phyloP scores from a whole-genome alignment of 1,284 basidiomycete genomes.

The Fistulinella cinereoalba region DNA sequence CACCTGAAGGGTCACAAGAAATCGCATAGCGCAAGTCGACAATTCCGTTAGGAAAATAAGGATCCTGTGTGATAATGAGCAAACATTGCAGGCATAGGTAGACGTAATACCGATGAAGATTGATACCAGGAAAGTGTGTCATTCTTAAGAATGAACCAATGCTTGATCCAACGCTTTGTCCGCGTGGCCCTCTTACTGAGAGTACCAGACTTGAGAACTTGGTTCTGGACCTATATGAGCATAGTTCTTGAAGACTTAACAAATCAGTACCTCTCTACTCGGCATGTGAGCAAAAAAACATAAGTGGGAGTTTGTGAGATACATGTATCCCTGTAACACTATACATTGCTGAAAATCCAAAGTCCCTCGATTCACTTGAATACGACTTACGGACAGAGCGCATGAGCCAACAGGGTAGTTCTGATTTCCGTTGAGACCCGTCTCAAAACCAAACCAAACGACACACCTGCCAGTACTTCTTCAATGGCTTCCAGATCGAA shows the following conservation, averaged over 20 bases:
- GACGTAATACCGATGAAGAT: constrained; percentile 68
- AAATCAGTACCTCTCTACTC: constrained; percentile 64
- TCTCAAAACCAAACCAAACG: constrained; percentile 2
- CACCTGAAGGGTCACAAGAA: constrained; percentile 74
- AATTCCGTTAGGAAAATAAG: constrained; percentile 95
- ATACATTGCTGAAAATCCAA: constrained; percentile 11
- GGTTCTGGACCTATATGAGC: constrained; percentile 52
- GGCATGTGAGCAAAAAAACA: constrained; percentile 98
- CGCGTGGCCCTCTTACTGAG: constrained; percentile 81
- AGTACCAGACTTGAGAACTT: constrained; percentile 83
- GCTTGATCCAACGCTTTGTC: constrained; percentile 86
- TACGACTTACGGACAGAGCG: constrained; percentile 76
- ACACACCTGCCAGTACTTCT: constrained; percentile 78
- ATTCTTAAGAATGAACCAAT: constrained; percentile 94
- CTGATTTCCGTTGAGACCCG: constrained; percentile 37
- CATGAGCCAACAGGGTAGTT: constrained; percentile 87
- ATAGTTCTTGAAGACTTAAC: background rate
- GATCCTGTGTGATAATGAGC: constrained; percentile 56
- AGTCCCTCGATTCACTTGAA: constrained; percentile 1
- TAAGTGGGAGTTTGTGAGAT: constrained; percentile 86
- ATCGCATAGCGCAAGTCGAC: constrained; percentile 91
- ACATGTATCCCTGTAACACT: constrained; percentile 97
- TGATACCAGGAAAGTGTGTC: constrained; percentile 94
- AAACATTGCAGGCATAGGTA: constrained; percentile 7
- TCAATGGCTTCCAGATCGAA: constrained; percentile 78